phyloP scores from a whole-genome alignment of 139 green algal genomes.

The Chlorella sp. region DNA sequence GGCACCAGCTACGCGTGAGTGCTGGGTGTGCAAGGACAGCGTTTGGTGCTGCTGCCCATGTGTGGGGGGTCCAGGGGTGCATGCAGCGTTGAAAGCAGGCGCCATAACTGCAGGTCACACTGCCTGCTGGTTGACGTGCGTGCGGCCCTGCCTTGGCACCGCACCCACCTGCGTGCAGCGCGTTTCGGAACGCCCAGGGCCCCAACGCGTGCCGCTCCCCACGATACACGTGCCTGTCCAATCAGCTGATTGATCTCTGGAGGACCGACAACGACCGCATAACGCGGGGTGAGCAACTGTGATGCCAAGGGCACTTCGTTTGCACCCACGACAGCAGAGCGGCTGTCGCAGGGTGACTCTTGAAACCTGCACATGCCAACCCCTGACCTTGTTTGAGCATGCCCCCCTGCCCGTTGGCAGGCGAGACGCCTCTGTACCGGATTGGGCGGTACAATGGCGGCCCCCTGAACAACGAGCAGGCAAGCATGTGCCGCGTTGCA shows the following conservation, averaged over 20 bases:
- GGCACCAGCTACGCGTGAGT: slow-evolving; percentile 43
- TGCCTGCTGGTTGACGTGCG: not conserved
- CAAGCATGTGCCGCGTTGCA: not conserved
- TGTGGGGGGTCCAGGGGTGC: no score
- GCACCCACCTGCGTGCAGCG: slow-evolving; percentile 38
- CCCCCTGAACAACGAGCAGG: not conserved
- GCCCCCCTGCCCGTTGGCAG: no score
- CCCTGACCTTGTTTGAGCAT: no score
- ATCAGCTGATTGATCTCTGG: slow-evolving; percentile 72
- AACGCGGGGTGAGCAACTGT: no score
- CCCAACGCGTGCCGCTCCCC: slow-evolving; percentile 35
- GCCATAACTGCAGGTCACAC: slow-evolving; percentile 7
- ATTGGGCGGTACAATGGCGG: not conserved
- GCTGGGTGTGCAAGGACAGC: not conserved
- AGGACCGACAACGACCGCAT: slow-evolving; percentile 57
- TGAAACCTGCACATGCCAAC: no score
- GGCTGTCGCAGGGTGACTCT: no score
- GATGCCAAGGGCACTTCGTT: no score
- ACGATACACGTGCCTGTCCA: slow-evolving; percentile 61
- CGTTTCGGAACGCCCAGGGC: slow-evolving; percentile 60
- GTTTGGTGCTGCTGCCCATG: no score
- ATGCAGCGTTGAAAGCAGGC: not conserved
- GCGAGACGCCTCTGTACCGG: not conserved
- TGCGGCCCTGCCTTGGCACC: not conserved
- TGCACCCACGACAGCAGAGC: no score